Base-by-base conservation (phyloP, 2,329 filamentous ascomycete genomes). In the Aspergillus pseudoterreus region DNA sequence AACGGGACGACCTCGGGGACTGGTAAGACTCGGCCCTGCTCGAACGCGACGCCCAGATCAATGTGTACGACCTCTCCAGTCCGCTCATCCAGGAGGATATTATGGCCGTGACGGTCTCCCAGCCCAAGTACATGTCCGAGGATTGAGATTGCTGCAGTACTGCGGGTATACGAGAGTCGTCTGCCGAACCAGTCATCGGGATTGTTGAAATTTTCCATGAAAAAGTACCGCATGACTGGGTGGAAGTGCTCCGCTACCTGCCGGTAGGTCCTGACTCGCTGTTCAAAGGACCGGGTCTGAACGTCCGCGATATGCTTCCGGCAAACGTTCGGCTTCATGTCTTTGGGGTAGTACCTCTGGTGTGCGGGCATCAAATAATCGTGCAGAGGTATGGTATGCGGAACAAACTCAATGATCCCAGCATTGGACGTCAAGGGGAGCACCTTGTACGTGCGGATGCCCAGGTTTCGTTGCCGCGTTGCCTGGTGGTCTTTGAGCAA, bases 1-100 rank as follows among this genome's bases (percentile, higher is more conserved):
- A 99, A 99, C 0, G 94, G 95, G 0, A 99, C 94, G 2, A 96
- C 83, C 74, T 99, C 95, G 0, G 94, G 95, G 1, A 99, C 88
- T 0, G 92, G 92, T 0, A 99, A 76, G n/a, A 99, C 86, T 15
- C 94, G 87, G 1, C 95, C 94, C 64, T 92, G 90, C 72, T 99
- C 95, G 67, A 99, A 99, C 0, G 92, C 92, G 3, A 99, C 90
- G 43, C 95, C 94, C 0, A 99, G 80, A 67, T 99, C 94, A 60
- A 99, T 99, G 69, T 99, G 94, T 2, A 99, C 90, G 0, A 92
- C 91, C 71, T 99, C 94, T 10, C 94, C 94, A 1, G 86, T 95
- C 63, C 87, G 86, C 54, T 87, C 83, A 68, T 99, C 94, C 0
- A 99, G 81, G 12, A 99, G 80, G 58, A 99, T 99, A 67, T 99